Evolutionary conservation across 495 filamentous ascomycete species (phyloP).

Genomic region (Penicillium cataractarum): DNA sequence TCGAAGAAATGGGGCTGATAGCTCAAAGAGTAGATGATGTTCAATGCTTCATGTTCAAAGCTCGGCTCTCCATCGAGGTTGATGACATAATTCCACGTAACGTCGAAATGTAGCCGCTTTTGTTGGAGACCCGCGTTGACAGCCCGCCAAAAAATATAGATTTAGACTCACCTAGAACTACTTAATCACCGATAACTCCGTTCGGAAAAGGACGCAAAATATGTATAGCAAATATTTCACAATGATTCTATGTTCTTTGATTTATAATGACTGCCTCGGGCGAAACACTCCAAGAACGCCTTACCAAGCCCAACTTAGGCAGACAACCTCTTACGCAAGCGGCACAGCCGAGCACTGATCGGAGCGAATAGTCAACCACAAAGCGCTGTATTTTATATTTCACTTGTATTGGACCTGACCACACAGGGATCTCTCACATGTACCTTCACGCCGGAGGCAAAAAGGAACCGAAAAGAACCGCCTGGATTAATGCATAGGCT

Average conservation of each 20-base stretch:
- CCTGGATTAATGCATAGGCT: conserved; percentile 81
- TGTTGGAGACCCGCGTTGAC: conserved; percentile 9
- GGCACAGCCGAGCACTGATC: neutral
- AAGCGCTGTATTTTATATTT: conserved; percentile 3
- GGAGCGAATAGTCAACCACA: neutral
- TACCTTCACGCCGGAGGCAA: conserved; percentile 75
- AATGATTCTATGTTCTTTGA: neutral
- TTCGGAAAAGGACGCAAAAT: too few relatives aligned
- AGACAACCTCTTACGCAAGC: conserved; percentile 22
- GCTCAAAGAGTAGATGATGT: neutral
- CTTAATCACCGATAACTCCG: neutral
- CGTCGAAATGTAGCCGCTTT: conserved; percentile 16
- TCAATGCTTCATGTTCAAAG: neutral
- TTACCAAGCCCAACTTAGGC: conserved; percentile 16
- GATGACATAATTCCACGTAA: conserved; percentile 52
- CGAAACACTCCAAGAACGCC: conserved; percentile 4
- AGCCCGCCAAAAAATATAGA: conserved; percentile 3
- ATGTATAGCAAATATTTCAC: neutral
- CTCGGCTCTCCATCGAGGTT: conserved; percentile 12
- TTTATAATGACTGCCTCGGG: neutral
- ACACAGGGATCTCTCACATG: neutral
- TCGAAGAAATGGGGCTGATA: neutral
- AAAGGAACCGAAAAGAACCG: conserved; percentile 85
- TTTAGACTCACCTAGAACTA: neutral
- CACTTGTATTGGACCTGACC: neutral